Percentiles rank a stretch among this genome's conserved stretches.
Evolutionary conservation across 768 basidiomycete genomes (phyloP).

Genomic region (Auricularia auricula-judae): DNA sequence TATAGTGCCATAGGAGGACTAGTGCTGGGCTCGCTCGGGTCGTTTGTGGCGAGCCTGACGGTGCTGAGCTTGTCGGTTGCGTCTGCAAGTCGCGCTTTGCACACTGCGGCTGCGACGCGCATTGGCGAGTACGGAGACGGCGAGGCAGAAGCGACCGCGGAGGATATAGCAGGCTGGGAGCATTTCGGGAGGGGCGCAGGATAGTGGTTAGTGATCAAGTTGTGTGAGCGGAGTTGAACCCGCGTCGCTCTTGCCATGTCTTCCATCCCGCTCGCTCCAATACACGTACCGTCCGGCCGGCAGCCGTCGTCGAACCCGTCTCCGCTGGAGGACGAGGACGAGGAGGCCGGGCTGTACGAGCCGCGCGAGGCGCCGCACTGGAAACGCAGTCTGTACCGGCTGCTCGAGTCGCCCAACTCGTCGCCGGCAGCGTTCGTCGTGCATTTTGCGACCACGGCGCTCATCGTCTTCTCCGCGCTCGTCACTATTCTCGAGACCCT

Average conservation of each 20-base stretch:
- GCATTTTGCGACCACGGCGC: slow-evolving; percentile 55
- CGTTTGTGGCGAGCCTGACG: background rate
- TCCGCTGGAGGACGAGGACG: background rate
- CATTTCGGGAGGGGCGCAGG: background rate
- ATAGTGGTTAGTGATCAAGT: background rate
- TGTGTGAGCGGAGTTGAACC: background rate
- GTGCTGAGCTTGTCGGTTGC: background rate
- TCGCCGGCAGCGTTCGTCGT: slow-evolving; percentile 66
- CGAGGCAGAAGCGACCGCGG: background rate
- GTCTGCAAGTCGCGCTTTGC: background rate
- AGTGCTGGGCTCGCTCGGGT: background rate
- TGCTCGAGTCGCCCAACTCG: slow-evolving; percentile 20
- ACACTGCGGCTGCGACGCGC: background rate
- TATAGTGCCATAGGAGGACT: background rate
- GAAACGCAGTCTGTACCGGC: background rate
- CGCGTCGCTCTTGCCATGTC: background rate
- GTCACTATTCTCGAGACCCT: slow-evolving; percentile 75
- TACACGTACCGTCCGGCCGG: background rate
- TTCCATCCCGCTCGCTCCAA: background rate
- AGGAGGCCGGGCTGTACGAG: background rate
- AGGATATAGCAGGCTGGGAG: background rate
- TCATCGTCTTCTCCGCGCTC: slow-evolving; percentile 65
- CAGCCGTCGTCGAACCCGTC: background rate
- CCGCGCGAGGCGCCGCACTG: background rate
- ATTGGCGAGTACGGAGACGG: background rate